These are phyloP conservation scores for Dalechampia spathulata DNA, from an alignment of 441 rosid genomes.

Conservation along the genomic window DNA sequence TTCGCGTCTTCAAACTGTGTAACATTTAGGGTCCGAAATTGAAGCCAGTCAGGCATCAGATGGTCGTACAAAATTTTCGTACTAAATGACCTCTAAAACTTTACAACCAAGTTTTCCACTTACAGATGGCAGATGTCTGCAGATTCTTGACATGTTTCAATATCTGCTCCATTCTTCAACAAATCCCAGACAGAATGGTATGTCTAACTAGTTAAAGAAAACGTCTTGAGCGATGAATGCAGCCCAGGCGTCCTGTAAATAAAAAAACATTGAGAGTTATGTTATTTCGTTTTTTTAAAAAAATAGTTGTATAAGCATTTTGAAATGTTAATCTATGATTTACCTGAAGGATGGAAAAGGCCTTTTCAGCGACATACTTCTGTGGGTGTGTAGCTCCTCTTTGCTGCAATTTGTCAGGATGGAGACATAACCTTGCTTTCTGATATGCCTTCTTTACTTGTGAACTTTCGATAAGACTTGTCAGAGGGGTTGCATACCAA, in stretches of 20 bases:
- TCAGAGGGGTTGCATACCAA: conserved; percentile 52
- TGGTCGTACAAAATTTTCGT: conserved; percentile 2
- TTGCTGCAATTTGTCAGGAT: conserved; percentile 92
- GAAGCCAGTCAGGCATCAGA: neutral
- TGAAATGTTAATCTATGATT: neutral
- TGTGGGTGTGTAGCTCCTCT: conserved; percentile 60
- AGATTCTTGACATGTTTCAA: neutral
- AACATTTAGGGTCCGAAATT: neutral
- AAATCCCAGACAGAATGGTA: neutral
- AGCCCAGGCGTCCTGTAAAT: conserved; percentile 50
- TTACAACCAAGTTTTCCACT: neutral
- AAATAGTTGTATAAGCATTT: too few relatives aligned
- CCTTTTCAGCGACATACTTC: conserved; percentile 62
- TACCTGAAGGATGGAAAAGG: conserved; percentile 83
- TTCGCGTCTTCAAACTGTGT: neutral
- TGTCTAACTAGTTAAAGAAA: conserved; percentile 19
- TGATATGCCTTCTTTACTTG: conserved; percentile 91
- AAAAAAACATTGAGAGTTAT: neutral
- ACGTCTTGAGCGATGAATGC: conserved; percentile 41
- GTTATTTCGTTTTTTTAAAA: neutral
- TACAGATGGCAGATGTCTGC: neutral
- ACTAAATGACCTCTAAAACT: neutral
- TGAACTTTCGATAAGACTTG: conserved; percentile 56
- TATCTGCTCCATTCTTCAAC: conserved; percentile 5
- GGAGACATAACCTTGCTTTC: conserved; percentile 86